Percentiles rank a stretch among this genome's conserved stretches.
These are phyloP conservation scores for Xylariaceae sp. DNA, from an alignment of 2,329 filamentous ascomycete species.

Conservation along the genomic window DNA sequence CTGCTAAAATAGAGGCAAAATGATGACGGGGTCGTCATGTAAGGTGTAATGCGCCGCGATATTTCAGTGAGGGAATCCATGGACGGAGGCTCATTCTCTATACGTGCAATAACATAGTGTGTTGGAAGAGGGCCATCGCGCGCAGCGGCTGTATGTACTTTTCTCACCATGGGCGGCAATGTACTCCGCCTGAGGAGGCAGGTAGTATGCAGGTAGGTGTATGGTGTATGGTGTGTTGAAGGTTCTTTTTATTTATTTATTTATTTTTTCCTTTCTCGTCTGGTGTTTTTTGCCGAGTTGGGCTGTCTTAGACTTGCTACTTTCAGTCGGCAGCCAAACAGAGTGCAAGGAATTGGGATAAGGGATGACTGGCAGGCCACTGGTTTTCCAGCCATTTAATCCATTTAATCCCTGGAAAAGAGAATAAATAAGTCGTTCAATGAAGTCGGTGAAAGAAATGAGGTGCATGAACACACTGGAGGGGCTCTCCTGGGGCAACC, in stretches of 20 bases:
- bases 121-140: slow-evolving; percentile 11
- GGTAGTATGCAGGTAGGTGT: slow-evolving; percentile 24
- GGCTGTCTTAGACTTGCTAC: slow-evolving; percentile 3
- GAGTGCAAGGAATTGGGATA: slow-evolving; percentile 1
- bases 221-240: not conserved
- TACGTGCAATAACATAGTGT: slow-evolving; percentile 1
- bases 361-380: slow-evolving; percentile 22
- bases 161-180: slow-evolving; percentile 24
- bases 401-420: slow-evolving; percentile 2
- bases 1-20: slow-evolving; percentile 34
- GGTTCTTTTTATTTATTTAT: slow-evolving; percentile 8
- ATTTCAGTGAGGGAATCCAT: slow-evolving; percentile 18
- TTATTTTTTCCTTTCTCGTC: slow-evolving; percentile 14
- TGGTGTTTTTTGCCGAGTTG: slow-evolving; percentile 6
- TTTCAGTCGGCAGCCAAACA: slow-evolving; percentile 13
- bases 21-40: slow-evolving; percentile 30
- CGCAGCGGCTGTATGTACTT: slow-evolving; percentile 22
- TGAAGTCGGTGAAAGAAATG: slow-evolving; percentile 53
- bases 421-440: not conserved
- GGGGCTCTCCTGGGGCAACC: slow-evolving; percentile 37
- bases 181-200: slow-evolving; percentile 27
- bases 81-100: slow-evolving; percentile 10
- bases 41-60: slow-evolving; percentile 22
- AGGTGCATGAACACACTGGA: slow-evolving; percentile 54
- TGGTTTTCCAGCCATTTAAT: slow-evolving; percentile 6